Evolutionary conservation across 148 eudicot genomes (phyloP).

Genomic region (Nepenthes mirabilis): DNA sequence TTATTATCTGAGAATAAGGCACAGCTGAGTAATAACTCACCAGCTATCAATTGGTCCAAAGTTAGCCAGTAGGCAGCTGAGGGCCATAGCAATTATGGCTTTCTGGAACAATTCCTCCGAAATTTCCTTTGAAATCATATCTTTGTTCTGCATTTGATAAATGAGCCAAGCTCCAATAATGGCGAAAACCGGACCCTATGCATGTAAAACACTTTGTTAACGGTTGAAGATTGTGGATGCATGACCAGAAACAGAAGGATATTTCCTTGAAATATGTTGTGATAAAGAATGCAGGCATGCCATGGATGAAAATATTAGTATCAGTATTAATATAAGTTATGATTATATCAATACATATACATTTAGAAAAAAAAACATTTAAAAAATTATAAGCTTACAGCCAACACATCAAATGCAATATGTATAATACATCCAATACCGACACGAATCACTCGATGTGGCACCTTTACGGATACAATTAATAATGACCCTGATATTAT

Average conservation of each 20-base stretch:
- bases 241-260: not conserved
- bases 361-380: too few species aligned
- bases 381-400: too few species aligned
- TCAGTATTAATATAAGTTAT: too few species aligned
- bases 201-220: not conserved
- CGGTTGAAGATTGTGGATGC: not conserved
- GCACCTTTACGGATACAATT: too few species aligned
- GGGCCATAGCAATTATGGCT: constrained; percentile 46
- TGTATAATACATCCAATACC: too few species aligned
- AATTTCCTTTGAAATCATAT: constrained; percentile 23
- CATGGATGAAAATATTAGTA: too few species aligned
- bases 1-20: not conserved
- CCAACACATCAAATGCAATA: too few species aligned
- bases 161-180: constrained; percentile 79
- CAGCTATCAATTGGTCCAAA: constrained; percentile 78
- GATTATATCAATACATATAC: too few species aligned
- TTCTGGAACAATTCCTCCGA: constrained; percentile 50
- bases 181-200: constrained; percentile 72
- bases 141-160: constrained; percentile 59
- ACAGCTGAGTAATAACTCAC: constrained; percentile 18
- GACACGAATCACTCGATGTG: too few species aligned
- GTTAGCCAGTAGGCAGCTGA: constrained; percentile 42
- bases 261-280: too few species aligned
- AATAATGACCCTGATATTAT: too few species aligned
- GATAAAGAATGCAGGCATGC: too few species aligned